Evolutionary conservation across 495 filamentous ascomycete genomes (phyloP).

Genomic region (Cudoniella acicularis): DNA sequence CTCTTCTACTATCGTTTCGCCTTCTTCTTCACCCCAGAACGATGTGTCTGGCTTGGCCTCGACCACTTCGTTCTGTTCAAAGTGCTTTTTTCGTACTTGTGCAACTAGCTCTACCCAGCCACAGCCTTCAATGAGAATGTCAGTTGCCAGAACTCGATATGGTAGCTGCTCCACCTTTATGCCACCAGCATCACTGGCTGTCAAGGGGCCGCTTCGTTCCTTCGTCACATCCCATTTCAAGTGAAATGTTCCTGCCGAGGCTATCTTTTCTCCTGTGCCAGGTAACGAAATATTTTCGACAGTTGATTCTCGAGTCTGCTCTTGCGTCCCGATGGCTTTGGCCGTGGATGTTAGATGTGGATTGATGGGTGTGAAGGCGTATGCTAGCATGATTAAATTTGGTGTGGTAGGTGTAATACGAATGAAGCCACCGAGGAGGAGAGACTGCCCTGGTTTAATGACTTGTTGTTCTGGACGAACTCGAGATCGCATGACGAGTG

Average conservation of each 20-base stretch:
- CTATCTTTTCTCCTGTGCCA: slow-evolving; percentile 49
- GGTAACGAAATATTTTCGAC: slow-evolving; percentile 58
- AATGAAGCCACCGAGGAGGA: slow-evolving; percentile 84
- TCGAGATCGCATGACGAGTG: slow-evolving; percentile 73
- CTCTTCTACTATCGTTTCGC: slow-evolving; percentile 17
- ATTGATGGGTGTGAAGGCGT: slow-evolving; percentile 72
- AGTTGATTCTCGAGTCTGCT: slow-evolving; percentile 46
- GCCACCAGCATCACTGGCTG: slow-evolving; percentile 42
- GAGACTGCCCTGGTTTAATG: slow-evolving; percentile 74
- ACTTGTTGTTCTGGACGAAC: slow-evolving; percentile 61
- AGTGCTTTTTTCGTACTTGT: slow-evolving; percentile 63
- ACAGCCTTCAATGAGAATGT: slow-evolving; percentile 84
- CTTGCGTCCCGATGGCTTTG: slow-evolving; percentile 69
- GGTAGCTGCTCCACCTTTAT: slow-evolving; percentile 58
- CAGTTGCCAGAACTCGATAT: slow-evolving; percentile 71
- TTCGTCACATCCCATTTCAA: slow-evolving; percentile 80
- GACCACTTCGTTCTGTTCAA: slow-evolving; percentile 24
- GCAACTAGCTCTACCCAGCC: slow-evolving; percentile 90
- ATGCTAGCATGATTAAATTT: slow-evolving; percentile 61
- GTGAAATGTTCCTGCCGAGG: slow-evolving; percentile 68
- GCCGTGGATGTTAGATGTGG: slow-evolving; percentile 71
- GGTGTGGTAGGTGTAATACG: slow-evolving; percentile 74
- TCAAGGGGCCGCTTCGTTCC: slow-evolving; percentile 60
- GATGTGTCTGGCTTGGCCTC: neutral
- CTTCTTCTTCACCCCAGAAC: neutral